phyloP scores from a whole-genome alignment of 78 protist species.

The Salpingoeca rosetta region DNA sequence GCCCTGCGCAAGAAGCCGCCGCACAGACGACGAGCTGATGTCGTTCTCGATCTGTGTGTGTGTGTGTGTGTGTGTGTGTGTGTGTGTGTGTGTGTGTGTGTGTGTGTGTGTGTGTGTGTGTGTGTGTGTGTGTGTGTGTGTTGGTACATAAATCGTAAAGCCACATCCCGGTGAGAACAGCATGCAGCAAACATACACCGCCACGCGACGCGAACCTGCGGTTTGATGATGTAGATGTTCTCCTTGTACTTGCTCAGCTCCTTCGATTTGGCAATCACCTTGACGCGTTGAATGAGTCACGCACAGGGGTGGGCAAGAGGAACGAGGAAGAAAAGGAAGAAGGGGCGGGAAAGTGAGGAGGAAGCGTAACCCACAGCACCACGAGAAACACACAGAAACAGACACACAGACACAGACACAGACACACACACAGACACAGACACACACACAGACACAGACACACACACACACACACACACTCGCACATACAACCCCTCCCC shows the following conservation, averaged over 20 bases:
- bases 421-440: too few relatives aligned
- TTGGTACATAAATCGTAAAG: too few relatives aligned
- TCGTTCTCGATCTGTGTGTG: not conserved
- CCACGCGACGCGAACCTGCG: not conserved
- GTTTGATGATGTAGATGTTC: not conserved
- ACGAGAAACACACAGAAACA: too few relatives aligned
- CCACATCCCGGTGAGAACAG: not conserved
- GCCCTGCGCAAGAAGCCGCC: not conserved
- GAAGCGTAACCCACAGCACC: too few relatives aligned
- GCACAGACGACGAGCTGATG: conserved; percentile 16
- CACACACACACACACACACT: too few relatives aligned
- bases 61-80: not conserved
- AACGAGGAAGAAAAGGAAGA: too few relatives aligned
- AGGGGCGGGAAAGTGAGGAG: not conserved
- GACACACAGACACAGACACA: too few relatives aligned
- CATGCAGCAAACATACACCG: not conserved
- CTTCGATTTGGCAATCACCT: not conserved
- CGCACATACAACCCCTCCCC: too few relatives aligned
- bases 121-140: too few relatives aligned
- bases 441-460: too few relatives aligned
- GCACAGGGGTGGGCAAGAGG: too few relatives aligned
- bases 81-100: not conserved
- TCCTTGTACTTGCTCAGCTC: not conserved
- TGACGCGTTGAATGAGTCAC: too few relatives aligned
- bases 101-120: not conserved